Evolutionary conservation across 208 protist genomes (phyloP).

Genomic region (Leishmania major): DNA sequence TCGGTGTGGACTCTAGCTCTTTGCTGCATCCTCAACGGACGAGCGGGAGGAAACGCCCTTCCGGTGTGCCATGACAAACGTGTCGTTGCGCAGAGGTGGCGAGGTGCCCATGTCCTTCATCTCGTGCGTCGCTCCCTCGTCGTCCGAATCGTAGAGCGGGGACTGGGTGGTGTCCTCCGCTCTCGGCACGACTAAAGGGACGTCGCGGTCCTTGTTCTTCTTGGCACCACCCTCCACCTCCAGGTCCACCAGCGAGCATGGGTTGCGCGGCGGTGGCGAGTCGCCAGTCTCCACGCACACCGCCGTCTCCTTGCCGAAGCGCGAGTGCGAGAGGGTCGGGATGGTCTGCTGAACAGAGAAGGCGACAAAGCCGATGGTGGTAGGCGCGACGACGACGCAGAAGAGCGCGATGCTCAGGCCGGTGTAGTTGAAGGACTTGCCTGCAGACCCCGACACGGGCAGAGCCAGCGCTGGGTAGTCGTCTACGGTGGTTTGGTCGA

Average conservation of each 20-base stretch:
- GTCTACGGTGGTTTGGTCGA: slow-evolving; percentile 30
- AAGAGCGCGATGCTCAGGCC: slow-evolving; percentile 51
- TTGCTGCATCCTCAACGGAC: slow-evolving; percentile 11
- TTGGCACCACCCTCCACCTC: slow-evolving; percentile 12
- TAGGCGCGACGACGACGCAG: slow-evolving; percentile 59
- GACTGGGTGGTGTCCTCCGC: slow-evolving; percentile 50
- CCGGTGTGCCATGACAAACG: slow-evolving; percentile 33
- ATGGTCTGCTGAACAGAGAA: slow-evolving; percentile 77
- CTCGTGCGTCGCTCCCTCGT: slow-evolving; percentile 27
- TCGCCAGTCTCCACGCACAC: slow-evolving; percentile 40
- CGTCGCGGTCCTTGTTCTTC: slow-evolving; percentile 11
- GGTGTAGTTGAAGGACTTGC: slow-evolving; percentile 8
- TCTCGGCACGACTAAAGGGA: slow-evolving; percentile 35
- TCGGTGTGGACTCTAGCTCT: slow-evolving; percentile 5
- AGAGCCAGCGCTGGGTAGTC: slow-evolving; percentile 33
- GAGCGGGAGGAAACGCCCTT: slow-evolving; percentile 5
- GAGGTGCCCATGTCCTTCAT: slow-evolving; percentile 47
- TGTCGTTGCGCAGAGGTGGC: slow-evolving; percentile 50
- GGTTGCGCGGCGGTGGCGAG: slow-evolving; percentile 65
- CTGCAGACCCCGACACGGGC: slow-evolving; percentile 11
- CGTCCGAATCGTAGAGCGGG: slow-evolving; percentile 67
- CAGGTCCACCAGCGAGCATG: slow-evolving; percentile 9
- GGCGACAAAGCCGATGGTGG: slow-evolving; percentile 60
- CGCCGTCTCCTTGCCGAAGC: slow-evolving; percentile 29
- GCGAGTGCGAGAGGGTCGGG: slow-evolving; percentile 40